phyloP scores from a whole-genome alignment of 2,329 filamentous ascomycete species.

The Exserohilum rostratum region DNA sequence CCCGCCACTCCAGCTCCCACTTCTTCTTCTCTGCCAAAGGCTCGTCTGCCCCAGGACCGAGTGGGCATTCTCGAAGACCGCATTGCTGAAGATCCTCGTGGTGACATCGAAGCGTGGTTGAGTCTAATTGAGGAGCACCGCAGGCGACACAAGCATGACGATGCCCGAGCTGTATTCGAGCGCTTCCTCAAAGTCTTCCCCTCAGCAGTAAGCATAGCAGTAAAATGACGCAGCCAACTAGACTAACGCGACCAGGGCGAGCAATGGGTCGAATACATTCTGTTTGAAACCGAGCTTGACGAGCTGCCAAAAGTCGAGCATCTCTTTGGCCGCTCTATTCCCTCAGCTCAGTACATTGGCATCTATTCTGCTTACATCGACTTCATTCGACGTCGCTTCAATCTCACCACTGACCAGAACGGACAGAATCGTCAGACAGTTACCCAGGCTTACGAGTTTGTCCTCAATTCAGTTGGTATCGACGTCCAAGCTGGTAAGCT shows the following conservation, averaged over 20 bases:
- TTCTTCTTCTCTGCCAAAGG: constrained; percentile 48
- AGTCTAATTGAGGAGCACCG: constrained; percentile 84
- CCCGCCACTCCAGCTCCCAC: constrained; percentile 37
- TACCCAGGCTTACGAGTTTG: constrained; percentile 88
- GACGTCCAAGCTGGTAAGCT: constrained; percentile 88
- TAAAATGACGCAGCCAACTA: constrained; percentile 7
- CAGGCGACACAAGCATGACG: constrained; percentile 79
- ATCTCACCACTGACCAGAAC: constrained; percentile 77
- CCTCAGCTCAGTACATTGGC: constrained; percentile 79
- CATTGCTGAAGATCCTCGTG: constrained; percentile 88
- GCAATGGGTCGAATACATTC: constrained; percentile 85
- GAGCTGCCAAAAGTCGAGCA: constrained; percentile 80
- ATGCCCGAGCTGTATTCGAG: constrained; percentile 79
- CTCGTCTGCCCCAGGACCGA: constrained; percentile 72
- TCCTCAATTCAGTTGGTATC: constrained; percentile 85
- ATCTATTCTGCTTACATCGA: constrained; percentile 95
- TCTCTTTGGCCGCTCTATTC: constrained; percentile 81
- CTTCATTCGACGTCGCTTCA: constrained; percentile 90
- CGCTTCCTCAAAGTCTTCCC: constrained; percentile 89
- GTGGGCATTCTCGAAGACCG: constrained; percentile 85
- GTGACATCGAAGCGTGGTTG: constrained; percentile 91
- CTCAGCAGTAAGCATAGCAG: constrained; percentile 73
- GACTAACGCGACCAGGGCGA: constrained; percentile 74
- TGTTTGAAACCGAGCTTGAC: constrained; percentile 87
- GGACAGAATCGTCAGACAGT: constrained; percentile 80